Percentiles rank a stretch among this genome's conserved stretches.
These are phyloP conservation scores for Lycium ferocissimum DNA, from an alignment of 257 asterid genomes.

Conservation along the genomic window DNA sequence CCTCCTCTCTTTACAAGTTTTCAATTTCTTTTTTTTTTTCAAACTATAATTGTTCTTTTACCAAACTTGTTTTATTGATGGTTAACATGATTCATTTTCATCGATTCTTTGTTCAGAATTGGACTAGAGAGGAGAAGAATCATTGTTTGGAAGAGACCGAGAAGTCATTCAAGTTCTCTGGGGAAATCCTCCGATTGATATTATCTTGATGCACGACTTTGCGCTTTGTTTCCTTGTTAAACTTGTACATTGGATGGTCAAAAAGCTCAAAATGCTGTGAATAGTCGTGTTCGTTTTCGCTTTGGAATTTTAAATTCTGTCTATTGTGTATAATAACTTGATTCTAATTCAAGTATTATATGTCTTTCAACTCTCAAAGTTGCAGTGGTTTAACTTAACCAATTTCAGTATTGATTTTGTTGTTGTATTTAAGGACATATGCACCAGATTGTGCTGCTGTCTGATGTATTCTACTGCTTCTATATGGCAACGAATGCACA, in stretches of 20 bases:
- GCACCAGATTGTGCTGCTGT: background rate
- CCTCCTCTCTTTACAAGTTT: background rate
- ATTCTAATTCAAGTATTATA: constrained; percentile 22
- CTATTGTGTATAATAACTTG: constrained; percentile 19
- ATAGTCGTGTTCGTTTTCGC: background rate
- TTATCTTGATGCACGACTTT: constrained; percentile 49
- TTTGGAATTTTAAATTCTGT: background rate
- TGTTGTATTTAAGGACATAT: background rate
- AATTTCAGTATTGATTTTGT: background rate
- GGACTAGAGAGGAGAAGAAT: constrained; percentile 89
- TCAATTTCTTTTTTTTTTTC: constrained; percentile 27
- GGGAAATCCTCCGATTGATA: constrained; percentile 81
- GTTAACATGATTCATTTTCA: background rate
- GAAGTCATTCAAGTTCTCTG: constrained; percentile 93
- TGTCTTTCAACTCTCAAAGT: constrained; percentile 19
- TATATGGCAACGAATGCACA: too few species aligned
- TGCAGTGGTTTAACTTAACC: constrained; percentile 1
- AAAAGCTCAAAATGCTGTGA: constrained; percentile 24
- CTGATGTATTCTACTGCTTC: background rate
- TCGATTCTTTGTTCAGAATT: constrained; percentile 47
- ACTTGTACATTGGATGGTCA: constrained; percentile 14
- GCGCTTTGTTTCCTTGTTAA: background rate
- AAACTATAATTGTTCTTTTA: constrained; percentile 24
- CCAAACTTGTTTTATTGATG: background rate
- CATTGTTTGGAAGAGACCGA: constrained; percentile 91